Evolutionary conservation across 2,329 filamentous ascomycete species (phyloP).

Genomic region (Leptosphaerulina australis): DNA sequence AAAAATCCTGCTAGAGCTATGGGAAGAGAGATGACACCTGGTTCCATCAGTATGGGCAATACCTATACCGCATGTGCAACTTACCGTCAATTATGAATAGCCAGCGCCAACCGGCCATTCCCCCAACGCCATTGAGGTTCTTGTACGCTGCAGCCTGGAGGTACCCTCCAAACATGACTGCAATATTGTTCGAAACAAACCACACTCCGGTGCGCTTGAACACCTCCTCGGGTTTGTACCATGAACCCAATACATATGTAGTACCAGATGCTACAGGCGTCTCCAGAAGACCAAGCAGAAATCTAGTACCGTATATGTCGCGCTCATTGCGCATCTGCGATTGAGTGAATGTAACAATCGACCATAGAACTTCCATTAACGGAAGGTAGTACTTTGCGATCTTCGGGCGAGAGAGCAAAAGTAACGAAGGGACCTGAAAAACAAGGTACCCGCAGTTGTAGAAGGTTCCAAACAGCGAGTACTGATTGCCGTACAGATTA

Average conservation of each 20-base stretch:
- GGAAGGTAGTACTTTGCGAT: slow-evolving; percentile 48
- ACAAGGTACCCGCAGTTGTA: slow-evolving; percentile 50
- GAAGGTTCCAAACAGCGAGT: slow-evolving; percentile 57
- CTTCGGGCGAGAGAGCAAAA: slow-evolving; percentile 48
- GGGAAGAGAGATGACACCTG: slow-evolving; percentile 61
- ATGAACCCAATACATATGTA: slow-evolving; percentile 47
- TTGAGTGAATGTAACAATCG: slow-evolving; percentile 49
- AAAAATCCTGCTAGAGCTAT: slow-evolving; percentile 62
- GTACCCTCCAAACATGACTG: slow-evolving; percentile 64
- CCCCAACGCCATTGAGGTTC: slow-evolving; percentile 55
- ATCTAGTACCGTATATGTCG: slow-evolving; percentile 50
- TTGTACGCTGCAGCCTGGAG: slow-evolving; percentile 62
- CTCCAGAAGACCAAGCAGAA: slow-evolving; percentile 46
- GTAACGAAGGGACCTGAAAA: slow-evolving; percentile 48
- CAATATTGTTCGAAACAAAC: slow-evolving; percentile 60
- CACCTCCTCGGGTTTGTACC: slow-evolving; percentile 54
- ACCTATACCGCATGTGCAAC: not conserved
- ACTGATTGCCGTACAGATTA: slow-evolving; percentile 62
- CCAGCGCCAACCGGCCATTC: slow-evolving; percentile 58
- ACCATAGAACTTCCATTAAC: slow-evolving; percentile 51
- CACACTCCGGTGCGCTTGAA: slow-evolving; percentile 63
- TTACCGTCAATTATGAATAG: slow-evolving; percentile 60
- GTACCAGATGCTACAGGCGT: slow-evolving; percentile 47
- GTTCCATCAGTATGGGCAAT: not conserved
- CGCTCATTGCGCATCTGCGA: slow-evolving; percentile 47